These are phyloP conservation scores for Collybia nuda DNA, from an alignment of 768 basidiomycete species.

Conservation along the genomic window DNA sequence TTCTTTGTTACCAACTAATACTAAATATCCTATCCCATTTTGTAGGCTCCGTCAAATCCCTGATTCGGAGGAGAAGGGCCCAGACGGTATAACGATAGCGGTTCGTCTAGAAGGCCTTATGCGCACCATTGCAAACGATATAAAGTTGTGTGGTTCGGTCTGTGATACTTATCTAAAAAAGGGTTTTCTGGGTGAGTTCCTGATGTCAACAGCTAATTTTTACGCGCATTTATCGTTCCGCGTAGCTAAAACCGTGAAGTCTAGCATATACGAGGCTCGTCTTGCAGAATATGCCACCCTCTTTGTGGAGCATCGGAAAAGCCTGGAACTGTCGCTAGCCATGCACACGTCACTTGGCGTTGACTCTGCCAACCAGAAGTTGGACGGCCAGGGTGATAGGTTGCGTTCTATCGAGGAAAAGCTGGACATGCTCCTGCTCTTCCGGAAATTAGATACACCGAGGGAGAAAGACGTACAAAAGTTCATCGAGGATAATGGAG, in stretches of 20 bases:
- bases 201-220: background rate
- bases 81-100: slow-evolving; percentile 29
- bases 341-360: slow-evolving; percentile 37
- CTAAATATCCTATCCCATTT: too few relatives aligned
- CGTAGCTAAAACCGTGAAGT: slow-evolving; percentile 35
- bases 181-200: slow-evolving; percentile 32
- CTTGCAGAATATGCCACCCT: slow-evolving; percentile 28
- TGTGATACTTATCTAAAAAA: slow-evolving; percentile 49
- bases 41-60: slow-evolving; percentile 27
- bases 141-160: slow-evolving; percentile 40
- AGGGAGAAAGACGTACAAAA: slow-evolving; percentile 35
- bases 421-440: slow-evolving; percentile 32
- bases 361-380: slow-evolving; percentile 30
- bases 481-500: slow-evolving; percentile 41
- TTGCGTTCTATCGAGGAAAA: slow-evolving; percentile 26
- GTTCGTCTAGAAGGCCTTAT: slow-evolving; percentile 27
- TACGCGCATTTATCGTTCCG: background rate
- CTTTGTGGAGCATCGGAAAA: slow-evolving; percentile 33
- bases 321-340: slow-evolving; percentile 33
- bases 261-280: slow-evolving; percentile 34
- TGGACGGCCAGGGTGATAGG: slow-evolving; percentile 18
- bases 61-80: slow-evolving; percentile 21
- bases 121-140: slow-evolving; percentile 33
- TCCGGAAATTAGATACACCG: slow-evolving; percentile 36
- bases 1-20: background rate